Conservation (phyloP, 495 filamentous ascomycete genomes). For the Podospora australis region DNA sequence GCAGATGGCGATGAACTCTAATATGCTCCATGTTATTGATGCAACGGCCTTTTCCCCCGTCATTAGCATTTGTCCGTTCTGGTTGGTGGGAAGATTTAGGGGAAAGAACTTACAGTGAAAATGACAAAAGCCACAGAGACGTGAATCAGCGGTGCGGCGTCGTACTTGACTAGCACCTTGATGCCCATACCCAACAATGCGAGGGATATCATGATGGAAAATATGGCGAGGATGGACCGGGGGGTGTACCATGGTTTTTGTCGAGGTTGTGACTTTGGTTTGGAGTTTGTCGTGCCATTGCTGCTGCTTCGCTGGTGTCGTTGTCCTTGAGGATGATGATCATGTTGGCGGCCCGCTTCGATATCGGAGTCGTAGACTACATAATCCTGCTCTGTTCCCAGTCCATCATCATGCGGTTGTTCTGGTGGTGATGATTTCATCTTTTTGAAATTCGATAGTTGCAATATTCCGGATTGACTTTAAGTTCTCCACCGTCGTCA, state of each 20-base stretch:
- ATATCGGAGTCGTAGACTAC: neutral
- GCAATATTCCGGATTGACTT: too few species aligned
- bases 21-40: constrained; percentile 12
- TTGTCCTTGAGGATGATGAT: neutral
- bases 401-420: too few species aligned
- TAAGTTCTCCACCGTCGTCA: too few species aligned
- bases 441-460: too few species aligned
- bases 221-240: constrained; percentile 6
- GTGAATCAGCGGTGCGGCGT: constrained; percentile 13
- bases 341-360: neutral
- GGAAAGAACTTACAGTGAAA: constrained; percentile 11
- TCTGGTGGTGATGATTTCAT: too few species aligned
- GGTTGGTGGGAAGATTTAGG: neutral
- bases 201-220: constrained; percentile 12
- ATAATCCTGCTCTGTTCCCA: too few species aligned
- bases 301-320: neutral
- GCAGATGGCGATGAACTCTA: constrained; percentile 15
- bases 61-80: too few species aligned
- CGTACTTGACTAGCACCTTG: constrained; percentile 16
- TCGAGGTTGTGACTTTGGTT: neutral
- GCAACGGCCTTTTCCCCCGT: constrained; percentile 5
- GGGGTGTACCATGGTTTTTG: constrained; percentile 7
- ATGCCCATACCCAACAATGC: constrained; percentile 15
- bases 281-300: neutral
- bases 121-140: constrained; percentile 19